Conservation (phyloP, 495 filamentous ascomycete species). For the Rhypophila decipiens region DNA sequence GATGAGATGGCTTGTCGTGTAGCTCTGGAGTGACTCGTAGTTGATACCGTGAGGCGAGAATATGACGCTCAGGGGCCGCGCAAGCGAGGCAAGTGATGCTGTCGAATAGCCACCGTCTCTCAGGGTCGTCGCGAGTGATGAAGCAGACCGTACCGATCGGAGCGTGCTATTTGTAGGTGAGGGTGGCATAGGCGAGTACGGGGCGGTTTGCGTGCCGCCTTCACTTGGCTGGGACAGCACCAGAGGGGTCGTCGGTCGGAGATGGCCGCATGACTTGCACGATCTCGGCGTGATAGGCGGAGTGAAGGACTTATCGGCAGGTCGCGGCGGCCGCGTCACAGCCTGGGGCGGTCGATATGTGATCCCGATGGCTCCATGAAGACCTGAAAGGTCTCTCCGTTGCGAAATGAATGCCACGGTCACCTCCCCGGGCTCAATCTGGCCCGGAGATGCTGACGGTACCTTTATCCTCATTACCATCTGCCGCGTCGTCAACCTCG, state of each 20-base stretch:
- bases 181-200: constrained; percentile 23
- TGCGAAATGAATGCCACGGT: constrained; percentile 60
- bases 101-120: background rate
- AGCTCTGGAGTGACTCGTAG: constrained; percentile 42
- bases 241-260: constrained; percentile 44
- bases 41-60: constrained; percentile 57
- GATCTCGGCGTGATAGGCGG: constrained; percentile 28
- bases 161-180: constrained; percentile 12
- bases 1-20: constrained; percentile 49
- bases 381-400: constrained; percentile 50
- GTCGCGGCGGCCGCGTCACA: background rate
- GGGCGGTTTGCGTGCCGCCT: constrained; percentile 9
- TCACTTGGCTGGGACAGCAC: constrained; percentile 19
- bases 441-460: constrained; percentile 39
- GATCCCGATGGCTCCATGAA: constrained; percentile 64
- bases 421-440: constrained; percentile 53
- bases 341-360: constrained; percentile 52
- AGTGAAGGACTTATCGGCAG: constrained; percentile 12
- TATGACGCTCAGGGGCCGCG: constrained; percentile 44
- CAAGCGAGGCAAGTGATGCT: constrained; percentile 7
- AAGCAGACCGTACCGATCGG: constrained; percentile 26
- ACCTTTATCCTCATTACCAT: constrained; percentile 33
- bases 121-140: constrained; percentile 14
- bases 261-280: constrained; percentile 24
- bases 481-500: constrained; percentile 35